Evolutionary conservation across 2,329 filamentous ascomycete species (phyloP), one percentile per base, ranked within the genome.

Genomic region (Aspergillus texensis): DNA sequence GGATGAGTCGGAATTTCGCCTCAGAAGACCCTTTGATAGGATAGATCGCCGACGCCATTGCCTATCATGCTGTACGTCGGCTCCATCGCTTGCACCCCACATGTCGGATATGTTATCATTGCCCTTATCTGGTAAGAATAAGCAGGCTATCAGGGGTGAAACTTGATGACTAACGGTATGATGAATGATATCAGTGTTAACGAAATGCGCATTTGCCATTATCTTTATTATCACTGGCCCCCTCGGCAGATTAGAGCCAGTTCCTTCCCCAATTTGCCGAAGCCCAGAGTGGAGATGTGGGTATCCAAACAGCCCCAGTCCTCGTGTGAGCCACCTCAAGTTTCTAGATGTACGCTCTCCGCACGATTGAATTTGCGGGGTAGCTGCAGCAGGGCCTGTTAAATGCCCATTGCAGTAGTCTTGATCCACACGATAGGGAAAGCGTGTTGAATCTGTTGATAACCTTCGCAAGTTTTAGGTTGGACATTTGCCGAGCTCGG

Each of bases 291-390:
- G 36, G 43, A 21, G 45, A 43, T 52, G 59, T 64, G 62, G 59
- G 30, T 59, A 61, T 61, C 28, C 52, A 50, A 50, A 32, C 24
- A 32, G 26, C 30, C 30, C 30, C 24, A 34, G n/a, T 41, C 19
- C 45, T 57, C 32, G 28, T 21, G 16, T 41, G 26, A 45, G 16
- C 41, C 60, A 55, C 61, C 50, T 14, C 50, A 54, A 24, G 19
- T 26, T 45, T 56, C 57, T 21, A 54, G 30, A 57, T 32, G n/a
- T 19, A 32, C 63, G 28, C 57, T 57, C 62, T 62, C 67, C 67
- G 67, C 69, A 60, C 58, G 66, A 63, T 65, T 63, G 39, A 63
- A 62, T 67, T 62, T 68, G 68, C 66, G 68, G 68, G 69, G 67
- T 62, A 68, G 61, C 57, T 36, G 21, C 58, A 59, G 39, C 11